phyloP scores from a whole-genome alignment of 768 basidiomycete genomes.

The Termitomyces sp. region DNA sequence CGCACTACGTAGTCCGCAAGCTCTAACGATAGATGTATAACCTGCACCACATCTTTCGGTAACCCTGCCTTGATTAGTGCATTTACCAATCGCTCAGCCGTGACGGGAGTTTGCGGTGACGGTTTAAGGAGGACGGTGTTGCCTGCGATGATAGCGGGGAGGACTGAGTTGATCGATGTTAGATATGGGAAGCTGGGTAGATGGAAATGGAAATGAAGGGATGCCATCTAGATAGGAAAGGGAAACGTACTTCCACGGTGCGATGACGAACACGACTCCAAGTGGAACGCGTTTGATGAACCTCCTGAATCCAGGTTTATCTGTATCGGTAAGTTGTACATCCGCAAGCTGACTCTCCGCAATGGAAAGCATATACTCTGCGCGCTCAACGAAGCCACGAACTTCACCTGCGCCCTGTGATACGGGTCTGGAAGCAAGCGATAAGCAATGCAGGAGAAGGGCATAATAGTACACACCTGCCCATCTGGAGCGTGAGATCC shows the following conservation, averaged over 20 bases:
- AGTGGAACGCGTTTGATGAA: slow-evolving; percentile 81
- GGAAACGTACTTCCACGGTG: slow-evolving; percentile 87
- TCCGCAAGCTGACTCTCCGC: slow-evolving; percentile 72
- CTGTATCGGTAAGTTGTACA: slow-evolving; percentile 66
- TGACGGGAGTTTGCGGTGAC: slow-evolving; percentile 91
- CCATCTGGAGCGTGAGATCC: slow-evolving; percentile 89
- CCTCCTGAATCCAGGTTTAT: slow-evolving; percentile 78
- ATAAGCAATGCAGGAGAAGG: background rate
- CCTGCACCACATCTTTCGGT: slow-evolving; percentile 67
- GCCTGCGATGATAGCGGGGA: slow-evolving; percentile 88
- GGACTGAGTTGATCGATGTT: slow-evolving; percentile 83
- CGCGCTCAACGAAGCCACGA: slow-evolving; percentile 73
- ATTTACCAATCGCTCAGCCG: slow-evolving; percentile 72
- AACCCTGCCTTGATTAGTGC: slow-evolving; percentile 75
- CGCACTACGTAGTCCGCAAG: slow-evolving; percentile 57
- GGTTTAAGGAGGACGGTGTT: slow-evolving; percentile 93
- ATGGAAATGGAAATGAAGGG: background rate
- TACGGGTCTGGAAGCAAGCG: slow-evolving; percentile 52
- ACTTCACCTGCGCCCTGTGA: slow-evolving; percentile 77
- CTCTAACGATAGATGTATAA: slow-evolving; percentile 64
- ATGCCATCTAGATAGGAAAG: background rate
- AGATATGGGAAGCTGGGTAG: slow-evolving; percentile 80
- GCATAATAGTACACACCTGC: slow-evolving; percentile 49
- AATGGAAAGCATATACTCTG: slow-evolving; percentile 80
- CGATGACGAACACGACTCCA: slow-evolving; percentile 83